A percentile compares a stretch with the other conserved stretches of the same genome.
Conservation (phyloP, 495 filamentous ascomycete species). For the Aspergillus coremiiformis region DNA sequence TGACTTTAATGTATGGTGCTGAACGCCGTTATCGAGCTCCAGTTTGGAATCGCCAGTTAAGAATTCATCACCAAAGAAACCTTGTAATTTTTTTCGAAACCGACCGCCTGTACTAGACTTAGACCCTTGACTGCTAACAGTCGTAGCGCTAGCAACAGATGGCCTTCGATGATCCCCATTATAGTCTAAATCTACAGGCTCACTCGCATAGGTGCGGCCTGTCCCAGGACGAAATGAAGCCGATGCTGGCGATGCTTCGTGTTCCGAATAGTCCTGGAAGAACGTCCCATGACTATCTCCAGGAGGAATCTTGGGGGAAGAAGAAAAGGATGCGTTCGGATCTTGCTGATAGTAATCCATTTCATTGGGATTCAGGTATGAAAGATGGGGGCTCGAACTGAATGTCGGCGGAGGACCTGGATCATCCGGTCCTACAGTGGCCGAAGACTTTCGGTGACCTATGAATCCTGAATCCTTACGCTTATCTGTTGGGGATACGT, state of each 20-base stretch:
- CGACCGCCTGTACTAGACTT: constrained; percentile 65
- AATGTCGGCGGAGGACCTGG: constrained; percentile 19
- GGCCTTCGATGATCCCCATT: constrained; percentile 73
- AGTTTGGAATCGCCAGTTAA: constrained; percentile 56
- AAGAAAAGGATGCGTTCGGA: constrained; percentile 31
- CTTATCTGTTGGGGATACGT: constrained; percentile 38
- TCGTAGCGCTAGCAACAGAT: constrained; percentile 81
- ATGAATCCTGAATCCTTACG: constrained; percentile 34
- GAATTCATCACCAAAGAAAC: constrained; percentile 85
- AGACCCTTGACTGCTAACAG: constrained; percentile 84
- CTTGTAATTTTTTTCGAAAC: constrained; percentile 68
- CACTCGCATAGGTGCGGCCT: constrained; percentile 52
- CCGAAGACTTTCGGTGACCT: constrained; percentile 35
- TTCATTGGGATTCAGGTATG: constrained; percentile 21
- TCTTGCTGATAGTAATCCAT: constrained; percentile 26
- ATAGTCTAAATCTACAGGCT: constrained; percentile 59
- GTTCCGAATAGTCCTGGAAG: constrained; percentile 37
- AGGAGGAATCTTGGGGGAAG: constrained; percentile 22
- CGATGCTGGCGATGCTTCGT: constrained; percentile 54
- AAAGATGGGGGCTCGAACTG: constrained; percentile 22
- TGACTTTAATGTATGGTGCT: constrained; percentile 41
- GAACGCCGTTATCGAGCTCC: constrained; percentile 60
- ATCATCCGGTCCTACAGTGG: constrained; percentile 27
- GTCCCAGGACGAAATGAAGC: constrained; percentile 57
- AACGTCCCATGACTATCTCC: constrained; percentile 35